Conservation (phyloP, 306 rosid species). For the Acmispon strigosus region DNA sequence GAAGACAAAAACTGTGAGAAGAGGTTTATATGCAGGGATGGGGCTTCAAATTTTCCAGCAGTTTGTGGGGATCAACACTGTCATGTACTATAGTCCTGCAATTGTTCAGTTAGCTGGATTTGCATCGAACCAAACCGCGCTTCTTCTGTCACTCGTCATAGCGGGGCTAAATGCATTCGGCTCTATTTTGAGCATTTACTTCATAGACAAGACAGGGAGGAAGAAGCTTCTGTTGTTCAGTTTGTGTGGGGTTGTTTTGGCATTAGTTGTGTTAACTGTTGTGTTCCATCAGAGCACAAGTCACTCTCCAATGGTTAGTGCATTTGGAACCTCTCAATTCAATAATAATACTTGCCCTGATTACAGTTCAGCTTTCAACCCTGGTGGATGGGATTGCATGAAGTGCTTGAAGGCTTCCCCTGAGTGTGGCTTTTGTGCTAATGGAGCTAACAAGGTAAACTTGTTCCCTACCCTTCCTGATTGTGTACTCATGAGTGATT, state of each 20-base stretch:
- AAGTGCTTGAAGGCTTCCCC: conserved; percentile 51
- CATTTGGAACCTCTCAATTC: conserved; percentile 22
- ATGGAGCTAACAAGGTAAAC: conserved; percentile 30
- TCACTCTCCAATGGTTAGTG: conserved; percentile 36
- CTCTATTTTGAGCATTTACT: conserved; percentile 47
- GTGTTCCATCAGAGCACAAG: conserved; percentile 30
- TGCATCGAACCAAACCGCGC: conserved; percentile 47
- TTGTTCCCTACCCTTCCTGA: background rate
- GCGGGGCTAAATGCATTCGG: conserved; percentile 50
- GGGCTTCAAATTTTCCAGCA: conserved; percentile 65
- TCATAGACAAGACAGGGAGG: conserved; percentile 52
- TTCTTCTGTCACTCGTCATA: conserved; percentile 49
- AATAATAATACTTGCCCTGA: conserved; percentile 42
- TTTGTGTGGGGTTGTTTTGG: conserved; percentile 31
- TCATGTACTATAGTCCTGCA: conserved; percentile 61
- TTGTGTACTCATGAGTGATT: background rate
- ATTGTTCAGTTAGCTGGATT: conserved; percentile 53
- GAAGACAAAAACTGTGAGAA: conserved; percentile 43
- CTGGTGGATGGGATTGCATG: conserved; percentile 40
- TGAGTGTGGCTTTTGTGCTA: conserved; percentile 50
- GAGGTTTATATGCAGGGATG: conserved; percentile 51
- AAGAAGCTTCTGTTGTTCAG: conserved; percentile 40
- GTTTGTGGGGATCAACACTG: conserved; percentile 58
- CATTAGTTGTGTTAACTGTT: conserved; percentile 38
- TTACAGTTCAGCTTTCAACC: background rate